Evolutionary conservation across 441 rosid species (phyloP), one percentile per base, ranked within the genome.

Genomic region (Populus hybrid): DNA sequence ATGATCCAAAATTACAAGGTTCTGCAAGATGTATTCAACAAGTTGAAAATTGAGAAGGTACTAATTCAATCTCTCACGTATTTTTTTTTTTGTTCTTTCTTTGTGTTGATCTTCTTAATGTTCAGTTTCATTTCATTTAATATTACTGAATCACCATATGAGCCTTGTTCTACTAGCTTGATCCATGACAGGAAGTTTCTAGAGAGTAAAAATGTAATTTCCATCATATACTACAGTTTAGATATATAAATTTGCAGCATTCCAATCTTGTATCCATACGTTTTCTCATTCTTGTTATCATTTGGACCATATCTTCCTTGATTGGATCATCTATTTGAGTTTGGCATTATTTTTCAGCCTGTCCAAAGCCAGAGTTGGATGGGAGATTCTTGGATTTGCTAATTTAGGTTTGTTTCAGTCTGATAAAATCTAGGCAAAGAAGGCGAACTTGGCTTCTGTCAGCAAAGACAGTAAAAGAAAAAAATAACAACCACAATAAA

Each of bases 1-100:
- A 90, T 90, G 93, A 96, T 96, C 81, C 99, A 94, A 81, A 96
- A 96, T 77, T 96, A 96, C 88, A 96, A 96, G 90, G 92, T 94
- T 78, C 83, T 96, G 76, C 99, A 96, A 87, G 99, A 96, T 36
- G 95, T 89, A 7, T 90, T 94, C 83, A 94, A 88, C 91, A 96
- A 96, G 85, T 83, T 96, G 87, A 92, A 93, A 81, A 88, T 96
- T 71, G 95, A 92, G 9, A 96, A 94, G 98, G 99, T 92, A 81
- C 69, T 21, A n/a, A 59, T 59, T 71, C 31, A 29, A 29, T 29
- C 31, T 29, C 31, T 29, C 31, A 29, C 3, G 31, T 29, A 3
- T 29, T 29, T 29, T 29, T 29, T 28, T 28, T 29, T 29, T 29
- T 29, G 31, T 29, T 29, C 31, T 29, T 29, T 29, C 31, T 3